phyloP scores from a whole-genome alignment of 129 eudicot species.

The Tagetes erecta region DNA sequence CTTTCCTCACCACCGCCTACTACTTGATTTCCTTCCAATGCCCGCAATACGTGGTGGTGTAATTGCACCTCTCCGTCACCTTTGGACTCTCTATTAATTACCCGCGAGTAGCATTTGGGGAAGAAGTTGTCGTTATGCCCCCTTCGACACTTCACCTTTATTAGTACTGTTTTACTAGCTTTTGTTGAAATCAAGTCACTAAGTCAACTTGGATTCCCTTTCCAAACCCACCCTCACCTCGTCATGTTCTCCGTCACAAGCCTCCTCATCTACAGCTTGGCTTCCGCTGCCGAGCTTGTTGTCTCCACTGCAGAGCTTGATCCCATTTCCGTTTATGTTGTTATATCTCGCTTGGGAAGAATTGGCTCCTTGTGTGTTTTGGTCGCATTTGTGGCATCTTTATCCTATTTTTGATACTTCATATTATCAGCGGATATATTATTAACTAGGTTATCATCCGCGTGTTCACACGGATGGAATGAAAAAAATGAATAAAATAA shows the following conservation, averaged over 20 bases:
- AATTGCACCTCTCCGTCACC: background rate
- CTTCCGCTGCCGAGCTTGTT: background rate
- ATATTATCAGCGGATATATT: too few relatives aligned
- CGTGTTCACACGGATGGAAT: too few relatives aligned
- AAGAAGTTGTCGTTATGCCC: background rate
- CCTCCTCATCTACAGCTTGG: slow-evolving; percentile 13
- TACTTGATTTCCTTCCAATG: background rate
- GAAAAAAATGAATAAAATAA: too few relatives aligned
- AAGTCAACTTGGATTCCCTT: background rate
- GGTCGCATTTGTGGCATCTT: background rate
- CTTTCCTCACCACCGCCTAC: background rate
- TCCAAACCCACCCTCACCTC: too few relatives aligned
- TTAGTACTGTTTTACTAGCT: background rate
- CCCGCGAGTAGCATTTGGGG: background rate
- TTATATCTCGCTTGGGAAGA: background rate
- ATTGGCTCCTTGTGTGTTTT: background rate
- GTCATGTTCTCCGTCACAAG: background rate
- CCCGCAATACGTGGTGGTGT: background rate
- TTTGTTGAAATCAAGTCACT: background rate
- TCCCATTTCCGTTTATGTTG: background rate
- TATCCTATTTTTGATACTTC: background rate
- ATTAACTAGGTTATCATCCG: too few relatives aligned
- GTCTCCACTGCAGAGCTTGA: background rate
- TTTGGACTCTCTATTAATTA: slow-evolving; percentile 14
- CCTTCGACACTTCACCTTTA: slow-evolving; percentile 9